These are phyloP conservation scores for Meira nashicola DNA, from an alignment of 1,284 basidiomycete species.

Conservation along the genomic window DNA sequence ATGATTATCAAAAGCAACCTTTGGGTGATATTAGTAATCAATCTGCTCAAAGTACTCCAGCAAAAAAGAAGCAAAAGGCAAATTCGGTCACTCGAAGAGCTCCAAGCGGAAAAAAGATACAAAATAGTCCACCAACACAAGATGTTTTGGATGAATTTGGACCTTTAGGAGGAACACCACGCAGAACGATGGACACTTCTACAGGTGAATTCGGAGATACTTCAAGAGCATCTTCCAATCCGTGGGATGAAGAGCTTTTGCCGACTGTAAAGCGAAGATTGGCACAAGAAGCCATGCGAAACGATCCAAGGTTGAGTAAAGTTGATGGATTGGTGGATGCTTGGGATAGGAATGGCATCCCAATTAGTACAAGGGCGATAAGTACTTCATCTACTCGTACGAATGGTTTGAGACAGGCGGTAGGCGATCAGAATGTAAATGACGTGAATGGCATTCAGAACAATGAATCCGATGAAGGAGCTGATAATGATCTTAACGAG, in stretches of 20 bases:
- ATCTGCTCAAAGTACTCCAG: background rate
- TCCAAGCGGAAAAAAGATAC: background rate
- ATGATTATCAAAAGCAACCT: background rate
- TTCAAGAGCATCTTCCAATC: background rate
- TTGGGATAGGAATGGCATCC: constrained; percentile 38
- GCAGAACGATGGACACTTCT: background rate
- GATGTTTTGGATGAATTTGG: constrained; percentile 33
- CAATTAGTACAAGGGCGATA: constrained; percentile 22
- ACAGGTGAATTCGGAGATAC: constrained; percentile 3
- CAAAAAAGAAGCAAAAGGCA: background rate
- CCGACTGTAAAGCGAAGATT: constrained; percentile 34
- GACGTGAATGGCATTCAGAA: too few relatives aligned
- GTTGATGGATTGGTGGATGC: constrained; percentile 41
- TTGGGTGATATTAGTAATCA: background rate
- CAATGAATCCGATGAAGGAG: too few relatives aligned
- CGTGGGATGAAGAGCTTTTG: constrained; percentile 41
- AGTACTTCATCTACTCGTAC: background rate
- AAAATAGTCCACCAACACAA: constrained; percentile 7
- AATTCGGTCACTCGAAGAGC: background rate
- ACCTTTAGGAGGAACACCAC: constrained; percentile 26
- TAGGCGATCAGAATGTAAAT: too few relatives aligned
- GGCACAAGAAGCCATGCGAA: constrained; percentile 32
- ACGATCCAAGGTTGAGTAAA: constrained; percentile 20
- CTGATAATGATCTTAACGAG: too few relatives aligned
- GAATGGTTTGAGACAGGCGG: too few relatives aligned